Base-by-base conservation (phyloP, 2,329 filamentous ascomycete genomes). In the Pseudonectria buxi region DNA sequence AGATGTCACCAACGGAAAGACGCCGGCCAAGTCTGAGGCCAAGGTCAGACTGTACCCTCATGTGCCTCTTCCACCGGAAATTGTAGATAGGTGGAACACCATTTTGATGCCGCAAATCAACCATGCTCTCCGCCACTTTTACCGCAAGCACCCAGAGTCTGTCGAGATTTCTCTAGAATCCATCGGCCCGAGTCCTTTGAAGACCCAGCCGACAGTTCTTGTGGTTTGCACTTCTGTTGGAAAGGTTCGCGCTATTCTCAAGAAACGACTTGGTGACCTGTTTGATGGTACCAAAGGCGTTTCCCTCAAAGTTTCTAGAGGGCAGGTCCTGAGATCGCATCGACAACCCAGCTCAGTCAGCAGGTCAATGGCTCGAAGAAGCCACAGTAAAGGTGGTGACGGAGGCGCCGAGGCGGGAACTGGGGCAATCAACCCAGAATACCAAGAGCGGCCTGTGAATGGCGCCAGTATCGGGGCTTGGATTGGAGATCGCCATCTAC, bases 391-490 rank as follows among this genome's bases (percentile, higher is more conserved):
- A n/a, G 45, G 54, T 1, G 56, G 50, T 6, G 61, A 65, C 10
- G 47, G 54, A 9, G 68, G 71, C 6, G 67, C 68, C 4, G 47
- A 47, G 2, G 55, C 57, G 7, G 62, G 67, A 4, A 33, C 60
- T 0, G 57, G 59, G 9, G 69, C 74, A 0, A 71, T 70, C 24
- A 95, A 94, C 51, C 78, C 79, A 1, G 79, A 78, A 40, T 90
- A 86, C 54, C 89, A 96, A 58, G 70, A 81, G 49, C 74, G 75
- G 14, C 90, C 90, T 1, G 63, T 77, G 0, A 95, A 89, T 47
- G 90, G 90, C 1, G 90, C 90, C 7, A 95, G 88, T 28, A 95
- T 96, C 40, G 90, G 90, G 6, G 89, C 89, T 1, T 95, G 86
- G 69, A 80, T 86, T 33, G 83, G 85, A 38, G 78, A 88, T 45